Base-by-base conservation (phyloP, 129 eudicot species). In the Dittrichia graveolens region DNA sequence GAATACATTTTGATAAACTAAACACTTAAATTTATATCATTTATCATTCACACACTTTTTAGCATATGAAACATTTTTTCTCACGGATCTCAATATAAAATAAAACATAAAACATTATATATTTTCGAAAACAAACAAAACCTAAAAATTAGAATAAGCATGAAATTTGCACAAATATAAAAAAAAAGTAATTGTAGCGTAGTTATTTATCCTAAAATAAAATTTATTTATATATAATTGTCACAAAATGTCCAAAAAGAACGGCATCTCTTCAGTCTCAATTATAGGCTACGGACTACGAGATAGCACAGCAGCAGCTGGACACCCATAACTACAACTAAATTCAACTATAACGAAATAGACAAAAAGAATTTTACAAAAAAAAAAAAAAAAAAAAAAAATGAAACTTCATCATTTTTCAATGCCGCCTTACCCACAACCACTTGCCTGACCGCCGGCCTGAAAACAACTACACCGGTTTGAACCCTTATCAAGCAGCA, bases 241-340 rank as follows among this genome's bases (percentile, higher is more conserved):
- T 9, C 11, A 56, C 61, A 65, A 75, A 65, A 41, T 64, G 80
- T 75, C 74, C 54, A 75, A 75, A 73, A 55, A 19, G 40, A 54
- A 71, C 65, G 31, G 14, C n/a, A 43, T 64, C 79, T 74, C 44
- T 74, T 18, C 42, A 2, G 49, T 66, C 42, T 75, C 67, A 66
- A 65, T 66, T 66, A 75, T 56, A 55, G 34, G 73, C 67, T 19
- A 55, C 64, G 57, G 18, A 64, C 79, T 52, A 65, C 50, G 19
- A 71, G 43, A 42, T 44, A 75, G 42, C 31, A 14, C 65, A 15
- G 31, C 31, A 24, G 31, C 61, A 55, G 8, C 31, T 46, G 18
- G 74, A 57, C 60, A 57, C 55, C 49, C 12, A 45, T 75, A 66
- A 78, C 71, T 78, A 71, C 78, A 43, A 39, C 48, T 78, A 78